phyloP scores from a whole-genome alignment of 176 grass and related monocot species.

The Bothriochloa decipiens region DNA sequence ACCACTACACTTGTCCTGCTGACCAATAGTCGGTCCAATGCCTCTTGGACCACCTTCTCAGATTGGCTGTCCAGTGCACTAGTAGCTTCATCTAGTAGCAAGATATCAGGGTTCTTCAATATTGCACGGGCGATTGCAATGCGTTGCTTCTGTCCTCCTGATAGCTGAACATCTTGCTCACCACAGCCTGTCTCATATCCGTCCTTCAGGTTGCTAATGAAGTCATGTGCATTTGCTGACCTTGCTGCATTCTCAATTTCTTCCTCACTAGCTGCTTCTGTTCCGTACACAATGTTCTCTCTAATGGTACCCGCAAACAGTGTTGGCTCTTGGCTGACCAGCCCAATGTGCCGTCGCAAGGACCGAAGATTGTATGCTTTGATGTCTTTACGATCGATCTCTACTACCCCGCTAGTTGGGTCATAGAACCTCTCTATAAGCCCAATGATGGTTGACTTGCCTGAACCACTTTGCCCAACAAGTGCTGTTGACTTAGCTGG shows the following conservation, averaged over 20 bases:
- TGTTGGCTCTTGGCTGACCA: slow-evolving; percentile 96
- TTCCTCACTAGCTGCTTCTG: slow-evolving; percentile 53
- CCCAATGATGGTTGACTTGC: slow-evolving; percentile 92
- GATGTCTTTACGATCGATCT: slow-evolving; percentile 72
- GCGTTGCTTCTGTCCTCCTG: slow-evolving; percentile 92
- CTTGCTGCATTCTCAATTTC: slow-evolving; percentile 83
- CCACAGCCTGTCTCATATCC: slow-evolving; percentile 84
- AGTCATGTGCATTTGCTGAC: slow-evolving; percentile 84
- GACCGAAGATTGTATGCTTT: slow-evolving; percentile 69
- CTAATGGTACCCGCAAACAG: slow-evolving; percentile 76
- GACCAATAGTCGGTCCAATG: slow-evolving; percentile 73
- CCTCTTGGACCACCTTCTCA: slow-evolving; percentile 89
- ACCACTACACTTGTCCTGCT: slow-evolving; percentile 87
- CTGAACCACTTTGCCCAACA: slow-evolving; percentile 92
- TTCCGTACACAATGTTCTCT: slow-evolving; percentile 81
- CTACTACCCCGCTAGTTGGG: slow-evolving; percentile 63
- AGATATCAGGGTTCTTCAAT: slow-evolving; percentile 77
- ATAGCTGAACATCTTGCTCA: slow-evolving; percentile 78
- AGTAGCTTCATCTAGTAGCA: slow-evolving; percentile 89
- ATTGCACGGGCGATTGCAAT: slow-evolving; percentile 93
- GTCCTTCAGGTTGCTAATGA: slow-evolving; percentile 91
- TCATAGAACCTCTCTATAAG: slow-evolving; percentile 96
- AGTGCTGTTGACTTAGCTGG: slow-evolving; percentile 80
- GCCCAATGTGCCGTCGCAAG: slow-evolving; percentile 64
- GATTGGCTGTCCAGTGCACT: slow-evolving; percentile 93